Evolutionary conservation across 352 stramenopile species (phyloP).

Genomic region (Phytopythium vexans): DNA sequence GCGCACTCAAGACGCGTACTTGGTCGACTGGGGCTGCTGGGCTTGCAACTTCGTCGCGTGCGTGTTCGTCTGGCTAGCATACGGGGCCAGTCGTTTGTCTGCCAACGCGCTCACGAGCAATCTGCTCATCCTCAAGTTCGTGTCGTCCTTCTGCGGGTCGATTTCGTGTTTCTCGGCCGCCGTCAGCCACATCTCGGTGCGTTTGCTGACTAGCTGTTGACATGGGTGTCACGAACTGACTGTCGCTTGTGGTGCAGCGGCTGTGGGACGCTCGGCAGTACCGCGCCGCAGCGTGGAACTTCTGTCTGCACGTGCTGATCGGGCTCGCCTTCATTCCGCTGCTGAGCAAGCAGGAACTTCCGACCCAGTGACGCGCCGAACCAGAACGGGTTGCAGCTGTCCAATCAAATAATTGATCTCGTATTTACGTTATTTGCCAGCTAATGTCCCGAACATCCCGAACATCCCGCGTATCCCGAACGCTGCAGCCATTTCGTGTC

Average conservation of each 20-base stretch:
- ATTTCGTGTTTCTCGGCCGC: slow-evolving; percentile 59
- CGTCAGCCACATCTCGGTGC: slow-evolving; percentile 52
- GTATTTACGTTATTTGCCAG: no score
- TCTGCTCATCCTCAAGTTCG: slow-evolving; percentile 66
- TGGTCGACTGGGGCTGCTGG: slow-evolving; percentile 58
- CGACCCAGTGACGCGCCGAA: not conserved
- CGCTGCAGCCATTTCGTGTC: not conserved
- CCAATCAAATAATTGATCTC: no score
- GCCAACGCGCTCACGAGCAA: slow-evolving; percentile 41
- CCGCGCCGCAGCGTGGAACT: slow-evolving; percentile 46
- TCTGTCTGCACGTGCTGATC: slow-evolving; percentile 40
- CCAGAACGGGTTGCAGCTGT: not conserved
- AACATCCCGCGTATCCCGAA: slow-evolving; percentile 1
- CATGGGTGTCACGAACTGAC: not conserved
- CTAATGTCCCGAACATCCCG: slow-evolving; percentile 2
- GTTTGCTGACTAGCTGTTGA: not conserved
- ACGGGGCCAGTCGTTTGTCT: slow-evolving; percentile 47
- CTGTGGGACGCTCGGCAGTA: slow-evolving; percentile 43
- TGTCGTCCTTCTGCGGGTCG: slow-evolving; percentile 75
- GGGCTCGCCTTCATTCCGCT: slow-evolving; percentile 59
- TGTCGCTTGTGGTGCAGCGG: slow-evolving; percentile 22
- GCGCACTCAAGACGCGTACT: not conserved
- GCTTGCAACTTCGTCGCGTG: slow-evolving; percentile 54
- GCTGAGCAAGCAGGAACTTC: slow-evolving; percentile 50
- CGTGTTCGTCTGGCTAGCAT: slow-evolving; percentile 43